A percentile compares a stretch with the other conserved stretches of the same genome.
These are phyloP conservation scores for Talaromyces sp. DNA, from an alignment of 2,329 filamentous ascomycete species.

Conservation along the genomic window DNA sequence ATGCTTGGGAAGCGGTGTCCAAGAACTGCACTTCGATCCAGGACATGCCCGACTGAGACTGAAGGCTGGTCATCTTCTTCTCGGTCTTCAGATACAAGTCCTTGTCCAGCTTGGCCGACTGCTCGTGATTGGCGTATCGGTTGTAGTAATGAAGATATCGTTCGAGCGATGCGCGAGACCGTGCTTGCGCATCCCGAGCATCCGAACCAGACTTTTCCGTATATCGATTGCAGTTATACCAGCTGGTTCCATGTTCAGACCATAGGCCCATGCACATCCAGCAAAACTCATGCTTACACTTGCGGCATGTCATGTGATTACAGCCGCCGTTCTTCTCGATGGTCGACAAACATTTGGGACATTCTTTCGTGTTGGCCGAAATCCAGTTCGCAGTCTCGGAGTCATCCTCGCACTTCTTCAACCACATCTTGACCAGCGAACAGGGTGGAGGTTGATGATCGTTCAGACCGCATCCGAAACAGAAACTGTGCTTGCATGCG, in stretches of 20 bases:
- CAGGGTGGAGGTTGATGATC: constrained; percentile 96
- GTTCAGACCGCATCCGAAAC: constrained; percentile 84
- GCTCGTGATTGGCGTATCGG: constrained; percentile 97
- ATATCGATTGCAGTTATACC: constrained; percentile 98
- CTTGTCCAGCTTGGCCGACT: constrained; percentile 93
- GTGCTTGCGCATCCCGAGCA: constrained; percentile 86
- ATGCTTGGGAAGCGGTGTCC: constrained; percentile 83
- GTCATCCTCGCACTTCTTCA: constrained; percentile 98
- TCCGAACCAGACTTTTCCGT: constrained; percentile 94
- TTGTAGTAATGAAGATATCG: constrained; percentile 99
- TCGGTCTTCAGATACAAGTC: constrained; percentile 95
- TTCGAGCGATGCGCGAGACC: constrained; percentile 83
- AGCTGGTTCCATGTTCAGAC: constrained; percentile 97
- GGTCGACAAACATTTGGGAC: constrained; percentile 89
- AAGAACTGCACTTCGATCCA: constrained; percentile 99
- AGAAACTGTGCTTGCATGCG: constrained; percentile 80
- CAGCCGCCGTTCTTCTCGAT: constrained; percentile 99
- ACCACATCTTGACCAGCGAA: constrained; percentile 84
- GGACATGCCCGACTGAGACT: constrained; percentile 89
- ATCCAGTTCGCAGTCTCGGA: constrained; percentile 99
- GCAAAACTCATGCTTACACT: constrained; percentile 95
- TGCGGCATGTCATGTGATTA: constrained; percentile 96
- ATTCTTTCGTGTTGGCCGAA: constrained; percentile 97
- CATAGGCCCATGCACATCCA: constrained; percentile 99
- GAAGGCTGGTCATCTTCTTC: constrained; percentile 97